A percentile compares a stretch with the other conserved stretches of the same genome.
Evolutionary conservation across 176 grass and related monocot species (phyloP).

Genomic region (Oryza punctata): DNA sequence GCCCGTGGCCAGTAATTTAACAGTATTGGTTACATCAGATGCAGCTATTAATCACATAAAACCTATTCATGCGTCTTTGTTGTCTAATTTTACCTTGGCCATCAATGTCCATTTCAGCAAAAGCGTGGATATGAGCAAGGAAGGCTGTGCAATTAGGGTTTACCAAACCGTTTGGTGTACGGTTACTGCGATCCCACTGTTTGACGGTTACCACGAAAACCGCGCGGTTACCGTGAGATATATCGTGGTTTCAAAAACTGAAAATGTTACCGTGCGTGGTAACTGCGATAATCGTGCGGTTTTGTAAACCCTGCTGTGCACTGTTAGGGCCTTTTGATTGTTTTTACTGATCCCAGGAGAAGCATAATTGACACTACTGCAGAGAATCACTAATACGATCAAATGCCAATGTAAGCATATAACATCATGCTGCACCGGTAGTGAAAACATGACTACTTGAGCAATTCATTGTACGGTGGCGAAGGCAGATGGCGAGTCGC

Average conservation of each 20-base stretch:
- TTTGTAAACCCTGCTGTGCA: too few relatives aligned
- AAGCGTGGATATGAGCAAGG: neutral
- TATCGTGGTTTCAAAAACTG: too few relatives aligned
- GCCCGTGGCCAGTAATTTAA: neutral
- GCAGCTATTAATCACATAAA: neutral
- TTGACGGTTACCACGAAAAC: too few relatives aligned
- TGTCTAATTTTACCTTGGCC: neutral
- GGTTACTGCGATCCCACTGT: too few relatives aligned
- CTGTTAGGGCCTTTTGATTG: neutral
- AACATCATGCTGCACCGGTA: neutral
- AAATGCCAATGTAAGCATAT: neutral
- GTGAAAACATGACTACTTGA: neutral
- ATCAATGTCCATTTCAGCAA: neutral
- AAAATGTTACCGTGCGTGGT: too few relatives aligned
- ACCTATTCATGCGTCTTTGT: too few relatives aligned
- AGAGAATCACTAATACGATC: neutral
- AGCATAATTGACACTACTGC: neutral
- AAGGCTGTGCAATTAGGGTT: neutral
- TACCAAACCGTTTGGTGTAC: too few relatives aligned
- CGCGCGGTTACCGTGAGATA: too few relatives aligned
- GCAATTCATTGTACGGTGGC: neutral
- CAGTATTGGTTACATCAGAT: neutral
- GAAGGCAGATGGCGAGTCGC: conserved; percentile 30
- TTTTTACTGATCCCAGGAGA: neutral
- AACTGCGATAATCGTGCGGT: too few relatives aligned